Evolutionary conservation across 2,329 filamentous ascomycete genomes (phyloP), one percentile per base, ranked within the genome.

Genomic region (Alternaria arborescens): DNA sequence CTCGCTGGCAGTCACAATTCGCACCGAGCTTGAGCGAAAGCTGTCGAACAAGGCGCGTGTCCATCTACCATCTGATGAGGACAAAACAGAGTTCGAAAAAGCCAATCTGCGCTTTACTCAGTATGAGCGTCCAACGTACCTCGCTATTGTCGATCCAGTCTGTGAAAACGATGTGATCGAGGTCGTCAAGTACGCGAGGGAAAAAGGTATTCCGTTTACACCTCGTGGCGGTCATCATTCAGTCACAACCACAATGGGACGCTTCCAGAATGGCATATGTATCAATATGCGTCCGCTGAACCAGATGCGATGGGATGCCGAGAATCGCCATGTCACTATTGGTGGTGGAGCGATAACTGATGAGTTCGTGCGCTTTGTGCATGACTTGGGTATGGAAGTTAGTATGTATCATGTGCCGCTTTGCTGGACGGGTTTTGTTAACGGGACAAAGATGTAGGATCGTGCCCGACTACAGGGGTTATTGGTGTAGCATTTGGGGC

Each of bases 261-360:
- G 34, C 7, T 55, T 55, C 10, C 36, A 40, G n/a, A 59, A 55
- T 16, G 56, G 56, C 3, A 55, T 59, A 32, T 59, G 56, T 14
- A 59, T 59, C 43, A 59, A 55, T 2, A 59, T 59, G 56, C 51
- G 51, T 28, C 36, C 56, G 16, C 43, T 55, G 20, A 59, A 59
- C n/a, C 36, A 54, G 7, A 55, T 59, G 56, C 43, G 51, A 43
- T 59, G 51, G 51, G n/a, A 55, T 4, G 42, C 43, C 12, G 43
- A 44, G 36, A 50, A 38, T 2, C 50, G 16, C 18, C 51, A 54
- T 34, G 43, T 55, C 12, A 50, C 51, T 1, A 36, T 28, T 20
- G 43, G 42, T 12, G 56, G 56, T 20, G 56, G 56, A 30, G 43
- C 43, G n/a, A 26, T 59, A 34, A 55, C 43, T 8, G 51, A 59